A percentile compares a stretch with the other conserved stretches of the same genome.
Conservation (phyloP, 2,329 filamentous ascomycete genomes). For the Ophiocordyceps camponoti-saundersi region DNA sequence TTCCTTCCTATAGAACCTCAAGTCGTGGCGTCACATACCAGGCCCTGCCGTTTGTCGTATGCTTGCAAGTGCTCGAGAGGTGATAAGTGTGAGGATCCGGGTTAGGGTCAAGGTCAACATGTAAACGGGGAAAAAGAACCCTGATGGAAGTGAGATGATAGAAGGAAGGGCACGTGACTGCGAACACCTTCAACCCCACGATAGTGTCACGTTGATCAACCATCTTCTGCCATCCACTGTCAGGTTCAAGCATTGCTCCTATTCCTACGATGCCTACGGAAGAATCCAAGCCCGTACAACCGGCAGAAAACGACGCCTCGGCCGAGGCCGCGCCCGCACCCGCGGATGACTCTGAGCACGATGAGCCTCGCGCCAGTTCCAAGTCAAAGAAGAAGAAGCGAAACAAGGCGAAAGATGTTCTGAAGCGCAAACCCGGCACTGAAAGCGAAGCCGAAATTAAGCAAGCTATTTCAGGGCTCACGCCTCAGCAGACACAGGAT, state of each 20-base stretch:
- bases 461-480: constrained; percentile 35
- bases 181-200: no score
- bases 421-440: constrained; percentile 15
- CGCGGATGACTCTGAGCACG: constrained; percentile 31
- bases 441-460: constrained; percentile 24
- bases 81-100: no score
- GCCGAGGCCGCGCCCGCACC: constrained; percentile 28
- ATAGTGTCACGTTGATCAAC: not conserved
- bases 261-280: constrained; percentile 29
- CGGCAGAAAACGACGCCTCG: constrained; percentile 29
- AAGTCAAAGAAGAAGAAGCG: constrained; percentile 54
- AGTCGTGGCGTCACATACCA: no score
- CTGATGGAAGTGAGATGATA: no score
- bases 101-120: no score
- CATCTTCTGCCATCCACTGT: not conserved
- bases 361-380: constrained; percentile 28
- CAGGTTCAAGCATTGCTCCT: not conserved
- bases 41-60: no score
- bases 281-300: constrained; percentile 45
- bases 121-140: no score
- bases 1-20: no score
- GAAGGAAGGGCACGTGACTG: no score
- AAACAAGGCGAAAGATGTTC: constrained; percentile 37
- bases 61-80: no score
- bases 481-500: constrained; percentile 41